These are phyloP conservation scores for Stipa capillata DNA, from an alignment of 176 grass and related monocot genomes.

Conservation along the genomic window DNA sequence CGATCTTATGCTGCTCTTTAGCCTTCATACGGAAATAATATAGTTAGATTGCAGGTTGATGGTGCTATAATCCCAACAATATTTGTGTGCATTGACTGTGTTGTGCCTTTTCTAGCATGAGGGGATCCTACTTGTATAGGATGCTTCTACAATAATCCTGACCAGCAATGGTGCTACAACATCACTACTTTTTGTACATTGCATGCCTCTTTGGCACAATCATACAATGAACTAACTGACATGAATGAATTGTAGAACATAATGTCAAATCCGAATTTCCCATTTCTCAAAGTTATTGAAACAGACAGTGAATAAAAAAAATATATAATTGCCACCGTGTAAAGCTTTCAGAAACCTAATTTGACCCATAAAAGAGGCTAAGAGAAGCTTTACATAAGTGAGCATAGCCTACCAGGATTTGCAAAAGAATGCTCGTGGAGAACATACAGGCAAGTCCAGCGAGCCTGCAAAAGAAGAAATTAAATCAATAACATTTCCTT, in stretches of 20 bases:
- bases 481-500: background rate
- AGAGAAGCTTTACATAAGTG: background rate
- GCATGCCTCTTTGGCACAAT: background rate
- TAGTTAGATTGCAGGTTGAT: background rate
- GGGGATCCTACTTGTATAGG: background rate
- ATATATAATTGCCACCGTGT: background rate
- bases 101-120: background rate
- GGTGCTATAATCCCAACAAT: background rate
- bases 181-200: background rate
- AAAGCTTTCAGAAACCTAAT: background rate
- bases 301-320: background rate
- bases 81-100: background rate
- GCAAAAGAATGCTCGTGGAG: conserved; percentile 83
- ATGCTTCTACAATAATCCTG: background rate
- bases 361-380: background rate
- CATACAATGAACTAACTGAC: background rate
- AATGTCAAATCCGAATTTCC: background rate
- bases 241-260: background rate
- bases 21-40: background rate
- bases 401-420: conserved; percentile 64
- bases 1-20: background rate
- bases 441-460: conserved; percentile 97
- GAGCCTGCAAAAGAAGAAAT: conserved; percentile 46
- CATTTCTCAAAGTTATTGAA: background rate
- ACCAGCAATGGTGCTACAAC: background rate